These are phyloP conservation scores for Penicillium expansum DNA, from an alignment of 2,329 filamentous ascomycete species.

Conservation along the genomic window DNA sequence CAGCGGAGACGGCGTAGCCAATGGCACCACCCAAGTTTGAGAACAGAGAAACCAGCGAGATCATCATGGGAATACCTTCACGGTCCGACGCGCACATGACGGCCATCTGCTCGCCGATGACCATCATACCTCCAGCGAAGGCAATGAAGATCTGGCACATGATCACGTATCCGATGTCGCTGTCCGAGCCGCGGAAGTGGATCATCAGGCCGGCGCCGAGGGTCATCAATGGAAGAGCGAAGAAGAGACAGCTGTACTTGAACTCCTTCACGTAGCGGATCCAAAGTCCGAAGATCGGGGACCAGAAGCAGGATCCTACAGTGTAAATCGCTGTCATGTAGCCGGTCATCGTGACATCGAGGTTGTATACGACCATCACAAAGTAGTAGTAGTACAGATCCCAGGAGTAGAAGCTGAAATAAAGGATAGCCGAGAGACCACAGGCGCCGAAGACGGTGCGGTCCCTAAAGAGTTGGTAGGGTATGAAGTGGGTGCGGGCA, in stretches of 20 bases:
- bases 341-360: conserved; percentile 41
- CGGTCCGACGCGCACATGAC: conserved; percentile 57
- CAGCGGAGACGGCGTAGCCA: conserved; percentile 29
- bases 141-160: conserved; percentile 58
- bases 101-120: conserved; percentile 57
- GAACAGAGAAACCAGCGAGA: conserved; percentile 37
- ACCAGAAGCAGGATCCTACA: conserved; percentile 53
- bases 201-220: conserved; percentile 56
- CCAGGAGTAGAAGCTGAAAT: conserved; percentile 54
- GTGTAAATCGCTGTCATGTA: conserved; percentile 53
- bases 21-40: conserved; percentile 36
- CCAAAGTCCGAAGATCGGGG: conserved; percentile 49
- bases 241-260: conserved; percentile 52
- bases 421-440: conserved; percentile 47
- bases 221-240: conserved; percentile 51
- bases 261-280: conserved; percentile 53
- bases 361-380: conserved; percentile 53
- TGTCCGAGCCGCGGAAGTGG: conserved; percentile 51
- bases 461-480: conserved; percentile 49
- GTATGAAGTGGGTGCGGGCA: conserved; percentile 54
- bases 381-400: conserved; percentile 54
- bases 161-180: conserved; percentile 50
- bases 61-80: conserved; percentile 51
- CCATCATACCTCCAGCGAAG: conserved; percentile 52
- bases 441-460: conserved; percentile 55